Conservation (phyloP, 106 monocot genomes). For the Cymbidium sinense region DNA sequence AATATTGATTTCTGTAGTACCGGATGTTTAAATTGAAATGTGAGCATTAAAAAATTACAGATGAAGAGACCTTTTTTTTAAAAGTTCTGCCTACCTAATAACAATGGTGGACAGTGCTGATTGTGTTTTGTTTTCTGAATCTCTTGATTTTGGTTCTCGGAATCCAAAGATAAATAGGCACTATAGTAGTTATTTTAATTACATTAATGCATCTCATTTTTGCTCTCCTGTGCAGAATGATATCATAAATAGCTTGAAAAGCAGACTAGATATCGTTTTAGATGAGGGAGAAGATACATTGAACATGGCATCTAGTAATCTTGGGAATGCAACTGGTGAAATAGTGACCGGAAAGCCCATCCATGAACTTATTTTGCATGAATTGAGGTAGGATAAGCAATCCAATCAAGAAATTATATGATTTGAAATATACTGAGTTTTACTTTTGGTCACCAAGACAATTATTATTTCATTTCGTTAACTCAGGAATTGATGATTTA, state of each 20-base stretch:
- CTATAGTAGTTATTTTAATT: not conserved
- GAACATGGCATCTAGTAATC: constrained; percentile 5
- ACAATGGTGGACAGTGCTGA: not conserved
- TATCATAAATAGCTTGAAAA: constrained; percentile 57
- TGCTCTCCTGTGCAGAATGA: constrained; percentile 36
- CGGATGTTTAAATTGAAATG: not conserved
- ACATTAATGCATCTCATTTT: not conserved
- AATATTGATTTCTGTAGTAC: not conserved
- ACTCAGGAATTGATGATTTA: not conserved
- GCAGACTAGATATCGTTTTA: constrained; percentile 60
- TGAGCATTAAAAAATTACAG: not conserved
- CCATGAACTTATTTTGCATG: constrained; percentile 34
- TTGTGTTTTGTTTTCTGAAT: not conserved
- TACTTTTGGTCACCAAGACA: not conserved
- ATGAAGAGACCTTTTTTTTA: no score
- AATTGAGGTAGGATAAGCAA: constrained; percentile 36
- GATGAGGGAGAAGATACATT: constrained; percentile 48
- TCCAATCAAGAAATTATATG: no score
- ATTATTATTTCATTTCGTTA: not conserved
- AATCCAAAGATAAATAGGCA: not conserved
- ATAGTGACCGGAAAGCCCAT: constrained; percentile 23
- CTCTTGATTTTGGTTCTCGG: not conserved
- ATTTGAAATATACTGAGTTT: not conserved
- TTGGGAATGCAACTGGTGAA: constrained; percentile 10
- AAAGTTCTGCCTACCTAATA: not conserved